Conservation (phyloP, 495 filamentous ascomycete genomes). For the Parmelia sp. region DNA sequence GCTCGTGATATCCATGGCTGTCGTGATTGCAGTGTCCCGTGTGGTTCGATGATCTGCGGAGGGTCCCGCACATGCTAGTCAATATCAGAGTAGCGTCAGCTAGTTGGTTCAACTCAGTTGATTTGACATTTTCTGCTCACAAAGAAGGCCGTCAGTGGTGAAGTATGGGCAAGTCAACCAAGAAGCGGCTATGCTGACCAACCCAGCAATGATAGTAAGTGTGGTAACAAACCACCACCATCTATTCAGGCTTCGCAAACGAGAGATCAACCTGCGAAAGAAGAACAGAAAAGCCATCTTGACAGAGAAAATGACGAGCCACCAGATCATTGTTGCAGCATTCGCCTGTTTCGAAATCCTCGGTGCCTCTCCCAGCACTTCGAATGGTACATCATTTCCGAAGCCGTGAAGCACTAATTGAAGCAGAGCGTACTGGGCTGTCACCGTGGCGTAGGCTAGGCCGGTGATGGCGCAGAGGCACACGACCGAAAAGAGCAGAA, state of each 20-base stretch:
- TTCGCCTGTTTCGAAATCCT: constrained; percentile 13
- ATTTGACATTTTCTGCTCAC: background rate
- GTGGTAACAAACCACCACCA: constrained; percentile 19
- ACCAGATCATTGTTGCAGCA: constrained; percentile 7
- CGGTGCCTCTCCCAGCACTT: background rate
- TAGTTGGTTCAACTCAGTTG: background rate
- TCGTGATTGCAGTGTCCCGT: constrained; percentile 13
- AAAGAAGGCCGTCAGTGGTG: constrained; percentile 8
- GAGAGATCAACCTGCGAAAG: constrained; percentile 21
- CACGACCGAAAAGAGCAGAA: constrained; percentile 11
- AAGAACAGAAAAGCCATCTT: constrained; percentile 20
- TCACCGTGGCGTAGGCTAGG: constrained; percentile 10
- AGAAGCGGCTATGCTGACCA: constrained; percentile 4
- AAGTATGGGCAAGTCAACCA: constrained; percentile 19
- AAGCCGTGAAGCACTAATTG: constrained; percentile 3
- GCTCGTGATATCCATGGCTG: constrained; percentile 12
- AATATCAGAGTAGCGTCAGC: background rate
- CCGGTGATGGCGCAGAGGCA: constrained; percentile 16
- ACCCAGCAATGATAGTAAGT: constrained; percentile 8
- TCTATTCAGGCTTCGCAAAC: constrained; percentile 17
- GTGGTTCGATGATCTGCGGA: constrained; percentile 4
- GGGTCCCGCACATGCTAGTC: constrained; percentile 4
- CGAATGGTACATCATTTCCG: constrained; percentile 1
- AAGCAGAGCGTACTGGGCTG: constrained; percentile 7
- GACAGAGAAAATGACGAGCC: constrained; percentile 16